Evolutionary conservation across 1,284 basidiomycete species (phyloP).

Genomic region (Hymenochaete sp.): DNA sequence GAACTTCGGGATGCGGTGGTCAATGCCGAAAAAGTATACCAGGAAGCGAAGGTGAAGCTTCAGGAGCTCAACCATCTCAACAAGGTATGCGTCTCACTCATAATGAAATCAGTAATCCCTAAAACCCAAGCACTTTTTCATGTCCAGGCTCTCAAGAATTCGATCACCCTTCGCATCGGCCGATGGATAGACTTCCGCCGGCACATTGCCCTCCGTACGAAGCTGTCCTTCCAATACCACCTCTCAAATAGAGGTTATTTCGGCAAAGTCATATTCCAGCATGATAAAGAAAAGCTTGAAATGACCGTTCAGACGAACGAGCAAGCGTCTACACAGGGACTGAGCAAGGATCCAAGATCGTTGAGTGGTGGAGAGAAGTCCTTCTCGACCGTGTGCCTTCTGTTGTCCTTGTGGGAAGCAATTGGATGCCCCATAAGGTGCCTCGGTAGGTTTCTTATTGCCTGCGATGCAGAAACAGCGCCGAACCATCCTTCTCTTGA

Average conservation of each 20-base stretch:
- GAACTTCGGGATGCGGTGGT: constrained; percentile 66
- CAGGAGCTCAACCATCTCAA: constrained; percentile 55
- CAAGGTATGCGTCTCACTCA: constrained; percentile 43
- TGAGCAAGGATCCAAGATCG: constrained; percentile 71
- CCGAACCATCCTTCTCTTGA: neutral
- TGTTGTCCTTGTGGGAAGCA: constrained; percentile 92
- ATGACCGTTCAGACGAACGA: constrained; percentile 78
- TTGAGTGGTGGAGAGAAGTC: constrained; percentile 95
- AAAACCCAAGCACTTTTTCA: constrained; percentile 3
- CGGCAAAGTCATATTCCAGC: constrained; percentile 81
- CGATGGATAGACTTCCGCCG: constrained; percentile 85
- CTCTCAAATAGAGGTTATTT: constrained; percentile 81
- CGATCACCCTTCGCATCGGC: constrained; percentile 54
- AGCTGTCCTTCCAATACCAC: constrained; percentile 74
- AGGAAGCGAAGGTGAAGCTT: constrained; percentile 53
- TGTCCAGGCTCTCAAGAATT: constrained; percentile 49
- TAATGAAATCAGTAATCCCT: constrained; percentile 1
- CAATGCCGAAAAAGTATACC: constrained; percentile 46
- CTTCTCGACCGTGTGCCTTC: constrained; percentile 90
- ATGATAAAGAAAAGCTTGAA: constrained; percentile 55
- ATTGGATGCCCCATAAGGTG: constrained; percentile 92
- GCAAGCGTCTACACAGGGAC: constrained; percentile 51
- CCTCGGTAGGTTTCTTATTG: constrained; percentile 52
- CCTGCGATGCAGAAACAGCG: neutral
- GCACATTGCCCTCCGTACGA: constrained; percentile 80